These are phyloP conservation scores for Farysia itapuensis DNA, from an alignment of 1,284 basidiomycete species.

Conservation along the genomic window DNA sequence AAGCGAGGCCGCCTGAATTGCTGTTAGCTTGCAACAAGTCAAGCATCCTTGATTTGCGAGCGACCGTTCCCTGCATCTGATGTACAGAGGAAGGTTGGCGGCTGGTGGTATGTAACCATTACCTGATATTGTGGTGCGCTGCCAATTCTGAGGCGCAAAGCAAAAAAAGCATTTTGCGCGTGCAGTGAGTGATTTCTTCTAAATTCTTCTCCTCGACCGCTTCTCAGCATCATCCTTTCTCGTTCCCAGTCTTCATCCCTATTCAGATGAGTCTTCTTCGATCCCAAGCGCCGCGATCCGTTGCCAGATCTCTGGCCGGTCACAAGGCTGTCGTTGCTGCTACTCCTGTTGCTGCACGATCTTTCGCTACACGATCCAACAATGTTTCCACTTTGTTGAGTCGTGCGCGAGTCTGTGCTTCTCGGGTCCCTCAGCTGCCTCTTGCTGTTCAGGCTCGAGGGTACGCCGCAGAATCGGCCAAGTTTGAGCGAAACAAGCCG, in stretches of 20 bases:
- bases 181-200: no score
- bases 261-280: conserved; percentile 40
- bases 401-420: conserved; percentile 26
- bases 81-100: no score
- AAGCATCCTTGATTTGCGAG: no score
- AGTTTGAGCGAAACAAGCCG: conserved; percentile 82
- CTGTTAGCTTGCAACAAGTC: no score
- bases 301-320: conserved; percentile 26
- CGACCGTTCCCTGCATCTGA: no score
- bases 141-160: no score
- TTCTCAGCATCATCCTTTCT: conserved; percentile 6
- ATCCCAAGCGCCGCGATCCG: conserved; percentile 33
- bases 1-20: no score
- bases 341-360: conserved; percentile 21
- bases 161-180: no score
- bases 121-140: no score
- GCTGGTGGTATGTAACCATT: no score
- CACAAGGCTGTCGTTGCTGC: conserved; percentile 22
- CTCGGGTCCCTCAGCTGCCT: conserved; percentile 25
- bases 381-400: conserved; percentile 20
- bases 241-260: conserved; percentile 3
- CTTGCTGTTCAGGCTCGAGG: conserved; percentile 49
- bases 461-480: conserved; percentile 68
- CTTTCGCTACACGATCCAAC: conserved; percentile 20
- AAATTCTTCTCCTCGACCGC: no score